A percentile compares a stretch with the other conserved stretches of the same genome.
These are phyloP conservation scores for Diaporthe caulivora DNA, from an alignment of 2,329 filamentous ascomycete species.

Conservation along the genomic window DNA sequence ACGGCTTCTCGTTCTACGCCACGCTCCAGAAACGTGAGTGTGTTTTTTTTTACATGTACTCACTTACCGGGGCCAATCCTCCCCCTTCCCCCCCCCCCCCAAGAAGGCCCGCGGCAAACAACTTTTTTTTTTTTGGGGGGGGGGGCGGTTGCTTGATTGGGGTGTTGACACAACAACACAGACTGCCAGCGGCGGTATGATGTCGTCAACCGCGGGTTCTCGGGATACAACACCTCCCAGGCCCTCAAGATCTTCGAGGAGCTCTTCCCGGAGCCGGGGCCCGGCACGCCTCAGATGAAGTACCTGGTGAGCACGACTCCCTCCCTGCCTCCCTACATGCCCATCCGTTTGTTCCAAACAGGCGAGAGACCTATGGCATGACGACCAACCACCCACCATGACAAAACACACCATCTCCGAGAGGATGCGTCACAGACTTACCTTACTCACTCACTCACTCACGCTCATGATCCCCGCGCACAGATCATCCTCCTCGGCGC, in stretches of 20 bases:
- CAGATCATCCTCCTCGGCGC: slow-evolving; percentile 87
- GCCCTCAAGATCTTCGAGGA: slow-evolving; percentile 76
- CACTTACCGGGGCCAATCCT: background rate
- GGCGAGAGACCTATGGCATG: background rate
- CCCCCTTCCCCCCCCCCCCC: too few relatives aligned
- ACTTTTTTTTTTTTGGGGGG: background rate
- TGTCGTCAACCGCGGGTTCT: slow-evolving; percentile 88
- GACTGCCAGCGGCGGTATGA: slow-evolving; percentile 84
- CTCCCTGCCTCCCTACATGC: background rate
- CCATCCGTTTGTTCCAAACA: background rate
- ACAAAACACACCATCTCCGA: too few relatives aligned
- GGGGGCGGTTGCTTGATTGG: background rate
- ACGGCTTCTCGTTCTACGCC: slow-evolving; percentile 81
- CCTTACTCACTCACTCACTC: background rate
- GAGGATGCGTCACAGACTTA: background rate
- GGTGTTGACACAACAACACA: slow-evolving; percentile 48
- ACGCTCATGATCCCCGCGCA: background rate
- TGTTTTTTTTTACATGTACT: background rate
- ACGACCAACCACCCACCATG: background rate
- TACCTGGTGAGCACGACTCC: slow-evolving; percentile 67
- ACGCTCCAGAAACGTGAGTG: slow-evolving; percentile 76
- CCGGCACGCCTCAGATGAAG: slow-evolving; percentile 69
- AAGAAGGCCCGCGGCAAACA: background rate
- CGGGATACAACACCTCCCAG: slow-evolving; percentile 86
- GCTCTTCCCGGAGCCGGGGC: slow-evolving; percentile 76